A percentile compares a stretch with the other conserved stretches of the same genome.
Conservation (phyloP, 108 stramenopile genomes). For the Cyclotella distinguenda region DNA sequence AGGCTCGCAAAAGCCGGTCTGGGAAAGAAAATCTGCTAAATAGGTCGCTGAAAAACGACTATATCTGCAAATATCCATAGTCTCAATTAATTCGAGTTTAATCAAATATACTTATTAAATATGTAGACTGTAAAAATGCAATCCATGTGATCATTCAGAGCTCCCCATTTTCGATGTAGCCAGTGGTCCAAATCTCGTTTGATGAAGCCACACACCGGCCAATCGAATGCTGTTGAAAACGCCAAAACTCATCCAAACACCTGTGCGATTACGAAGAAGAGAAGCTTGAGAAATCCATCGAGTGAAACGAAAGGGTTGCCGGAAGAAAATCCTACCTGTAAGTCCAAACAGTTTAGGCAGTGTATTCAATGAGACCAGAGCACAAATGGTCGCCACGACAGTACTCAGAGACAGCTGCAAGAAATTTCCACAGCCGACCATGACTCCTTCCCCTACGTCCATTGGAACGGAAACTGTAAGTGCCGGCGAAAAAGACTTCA, state of each 20-base stretch:
- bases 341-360: constrained; percentile 69
- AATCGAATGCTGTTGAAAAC: constrained; percentile 79
- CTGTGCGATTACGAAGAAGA: constrained; percentile 31
- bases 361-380: constrained; percentile 63
- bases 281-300: no score
- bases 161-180: constrained; percentile 45
- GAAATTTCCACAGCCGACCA: constrained; percentile 64
- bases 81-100: no score
- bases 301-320: no score
- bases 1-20: constrained; percentile 9
- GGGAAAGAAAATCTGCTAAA: constrained; percentile 18
- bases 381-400: constrained; percentile 68
- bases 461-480: no score
- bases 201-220: constrained; percentile 78
- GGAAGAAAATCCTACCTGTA: constrained; percentile 41
- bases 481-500: background rate
- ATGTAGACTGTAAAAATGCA: no score
- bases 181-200: constrained; percentile 66
- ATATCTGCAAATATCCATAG: no score
- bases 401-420: constrained; percentile 74
- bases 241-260: constrained; percentile 87
- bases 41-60: background rate
- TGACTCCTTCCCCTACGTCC: constrained; percentile 45
- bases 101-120: no score
- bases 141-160: background rate